A percentile compares a stretch with the other conserved stretches of the same genome.
Conservation (phyloP, 169 alveolate species). For the Plasmodium inui region DNA sequence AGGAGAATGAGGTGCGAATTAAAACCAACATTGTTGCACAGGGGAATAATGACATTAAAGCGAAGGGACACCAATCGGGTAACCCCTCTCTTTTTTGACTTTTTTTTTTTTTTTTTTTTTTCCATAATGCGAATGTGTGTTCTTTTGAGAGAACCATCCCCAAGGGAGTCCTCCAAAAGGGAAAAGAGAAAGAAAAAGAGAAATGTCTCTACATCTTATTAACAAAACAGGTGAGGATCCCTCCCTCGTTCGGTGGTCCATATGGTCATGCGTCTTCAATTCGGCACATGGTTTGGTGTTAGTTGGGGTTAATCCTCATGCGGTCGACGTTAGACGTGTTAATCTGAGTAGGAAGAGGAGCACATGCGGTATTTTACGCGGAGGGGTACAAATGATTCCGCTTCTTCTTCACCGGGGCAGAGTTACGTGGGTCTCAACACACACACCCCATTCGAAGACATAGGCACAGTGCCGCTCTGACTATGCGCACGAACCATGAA, state of each 20-base stretch:
- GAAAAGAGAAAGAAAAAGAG: too few relatives aligned
- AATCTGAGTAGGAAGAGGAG: not conserved
- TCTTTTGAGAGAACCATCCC: not conserved
- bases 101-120: too few relatives aligned
- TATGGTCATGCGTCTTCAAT: not conserved
- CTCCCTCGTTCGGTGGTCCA: not conserved
- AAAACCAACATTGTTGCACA: not conserved
- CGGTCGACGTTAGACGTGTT: not conserved
- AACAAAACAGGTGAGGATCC: not conserved
- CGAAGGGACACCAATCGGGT: not conserved
- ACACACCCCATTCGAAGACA: not conserved
- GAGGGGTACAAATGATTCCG: not conserved
- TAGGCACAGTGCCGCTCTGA: not conserved
- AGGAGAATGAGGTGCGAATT: not conserved
- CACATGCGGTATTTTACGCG: not conserved
- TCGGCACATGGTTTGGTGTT: not conserved
- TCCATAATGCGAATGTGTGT: not conserved
- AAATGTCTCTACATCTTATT: not conserved
- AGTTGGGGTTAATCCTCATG: not conserved
- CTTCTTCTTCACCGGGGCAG: not conserved
- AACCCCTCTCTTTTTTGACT: not conserved
- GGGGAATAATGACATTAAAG: not conserved
- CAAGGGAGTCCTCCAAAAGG: not conserved
- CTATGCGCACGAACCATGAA: constrained; percentile 30
- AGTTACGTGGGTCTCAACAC: not conserved